phyloP scores from a whole-genome alignment of 257 asterid genomes.

The Salvia miltiorrhiza region DNA sequence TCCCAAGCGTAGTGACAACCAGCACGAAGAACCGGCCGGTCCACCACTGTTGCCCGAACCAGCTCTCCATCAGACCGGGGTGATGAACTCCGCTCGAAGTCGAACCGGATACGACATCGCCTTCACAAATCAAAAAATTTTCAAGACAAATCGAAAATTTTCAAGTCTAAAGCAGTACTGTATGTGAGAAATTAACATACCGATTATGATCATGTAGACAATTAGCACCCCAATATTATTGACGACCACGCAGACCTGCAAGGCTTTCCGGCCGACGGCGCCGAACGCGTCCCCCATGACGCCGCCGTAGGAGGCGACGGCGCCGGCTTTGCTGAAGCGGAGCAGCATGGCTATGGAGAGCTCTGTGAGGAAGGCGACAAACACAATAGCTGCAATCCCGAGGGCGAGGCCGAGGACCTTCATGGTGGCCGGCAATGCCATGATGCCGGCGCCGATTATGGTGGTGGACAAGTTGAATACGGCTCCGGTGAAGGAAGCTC shows the following conservation, averaged over 20 bases:
- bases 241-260: constrained; percentile 45
- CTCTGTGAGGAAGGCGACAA: constrained; percentile 50
- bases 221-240: constrained; percentile 52
- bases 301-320: constrained; percentile 45
- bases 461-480: constrained; percentile 62
- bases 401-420: constrained; percentile 58
- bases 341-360: constrained; percentile 38
- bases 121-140: constrained; percentile 24
- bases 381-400: constrained; percentile 39
- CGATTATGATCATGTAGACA: constrained; percentile 65
- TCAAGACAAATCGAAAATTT: background rate
- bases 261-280: constrained; percentile 31
- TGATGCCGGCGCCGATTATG: constrained; percentile 67
- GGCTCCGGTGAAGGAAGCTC: constrained; percentile 59
- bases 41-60: constrained; percentile 72
- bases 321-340: constrained; percentile 40
- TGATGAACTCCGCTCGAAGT: constrained; percentile 45
- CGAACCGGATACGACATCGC: constrained; percentile 63
- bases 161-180: background rate
- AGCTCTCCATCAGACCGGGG: constrained; percentile 51
- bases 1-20: constrained; percentile 37
- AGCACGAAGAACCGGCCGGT: constrained; percentile 43
- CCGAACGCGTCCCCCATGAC: constrained; percentile 57
- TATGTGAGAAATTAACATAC: constrained; percentile 16
- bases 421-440: constrained; percentile 69